Conservation (phyloP, 1,284 basidiomycete genomes). For the Volvariella volvacea region DNA sequence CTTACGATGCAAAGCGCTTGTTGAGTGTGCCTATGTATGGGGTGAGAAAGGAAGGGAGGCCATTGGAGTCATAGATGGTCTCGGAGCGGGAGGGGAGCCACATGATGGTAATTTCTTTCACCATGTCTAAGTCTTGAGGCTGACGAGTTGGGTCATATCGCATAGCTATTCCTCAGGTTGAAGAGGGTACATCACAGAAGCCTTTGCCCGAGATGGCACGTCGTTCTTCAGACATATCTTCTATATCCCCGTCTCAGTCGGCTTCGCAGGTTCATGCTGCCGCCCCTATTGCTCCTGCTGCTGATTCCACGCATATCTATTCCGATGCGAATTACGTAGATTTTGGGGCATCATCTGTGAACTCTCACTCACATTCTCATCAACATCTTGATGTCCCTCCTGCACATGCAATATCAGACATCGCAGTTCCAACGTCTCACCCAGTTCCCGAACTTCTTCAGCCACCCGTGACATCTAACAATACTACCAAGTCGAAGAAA, state of each 20-base stretch:
- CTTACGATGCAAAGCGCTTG: conserved; percentile 53
- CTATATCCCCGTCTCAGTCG: conserved; percentile 60
- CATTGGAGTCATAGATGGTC: conserved; percentile 17
- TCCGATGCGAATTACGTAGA: conserved; percentile 12
- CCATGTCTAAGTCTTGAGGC: too few relatives aligned
- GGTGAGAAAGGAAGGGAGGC: conserved; percentile 57
- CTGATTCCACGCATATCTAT: conserved; percentile 7
- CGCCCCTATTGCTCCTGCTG: conserved; percentile 8
- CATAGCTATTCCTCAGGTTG: too few relatives aligned
- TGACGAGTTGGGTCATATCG: too few relatives aligned
- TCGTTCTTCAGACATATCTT: conserved; percentile 38
- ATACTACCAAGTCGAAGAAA: background rate
- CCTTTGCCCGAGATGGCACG: conserved; percentile 2
- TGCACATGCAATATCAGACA: conserved; percentile 50
- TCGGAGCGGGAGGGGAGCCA: background rate
- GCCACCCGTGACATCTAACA: background rate
- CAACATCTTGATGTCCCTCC: conserved; percentile 37
- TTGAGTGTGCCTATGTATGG: conserved; percentile 63
- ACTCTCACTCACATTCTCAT: conserved; percentile 5
- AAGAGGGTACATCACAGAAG: too few relatives aligned
- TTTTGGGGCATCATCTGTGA: conserved; percentile 1
- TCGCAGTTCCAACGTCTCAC: conserved; percentile 23
- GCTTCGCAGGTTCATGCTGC: conserved; percentile 44
- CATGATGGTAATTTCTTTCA: too few relatives aligned
- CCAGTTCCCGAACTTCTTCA: background rate